phyloP scores from a whole-genome alignment of 371 early-diverging fungal genomes.

The Mucor indicus region DNA sequence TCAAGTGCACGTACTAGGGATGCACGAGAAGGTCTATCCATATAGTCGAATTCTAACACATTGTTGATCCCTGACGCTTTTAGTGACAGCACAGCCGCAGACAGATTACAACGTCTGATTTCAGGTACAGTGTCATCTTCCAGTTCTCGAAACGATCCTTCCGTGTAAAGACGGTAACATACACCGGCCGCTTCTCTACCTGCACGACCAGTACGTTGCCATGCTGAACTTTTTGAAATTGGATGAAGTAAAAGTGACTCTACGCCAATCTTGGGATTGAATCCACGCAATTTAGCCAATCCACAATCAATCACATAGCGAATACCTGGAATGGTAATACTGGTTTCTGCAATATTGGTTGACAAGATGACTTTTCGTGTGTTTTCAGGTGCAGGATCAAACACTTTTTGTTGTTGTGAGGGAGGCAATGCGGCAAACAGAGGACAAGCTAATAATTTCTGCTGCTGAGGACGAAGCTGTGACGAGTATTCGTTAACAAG shows the following conservation, averaged over 20 bases:
- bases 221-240: conserved; percentile 92
- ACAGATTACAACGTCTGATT: conserved; percentile 89
- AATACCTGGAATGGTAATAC: conserved; percentile 97
- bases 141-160: conserved; percentile 76
- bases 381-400: conserved; percentile 83
- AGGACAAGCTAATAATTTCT: conserved; percentile 62
- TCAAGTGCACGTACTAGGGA: conserved; percentile 81
- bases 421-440: conserved; percentile 95
- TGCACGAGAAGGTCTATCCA: conserved; percentile 85
- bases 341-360: conserved; percentile 99
- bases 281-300: conserved; percentile 95
- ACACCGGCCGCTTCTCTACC: conserved; percentile 45
- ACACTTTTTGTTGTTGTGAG: conserved; percentile 87
- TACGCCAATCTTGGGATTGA: conserved; percentile 91
- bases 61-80: conserved; percentile 91
- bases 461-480: conserved; percentile 38
- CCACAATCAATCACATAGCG: conserved; percentile 98
- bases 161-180: conserved; percentile 94
- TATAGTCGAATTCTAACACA: conserved; percentile 88
- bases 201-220: conserved; percentile 97
- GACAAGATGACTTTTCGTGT: conserved; percentile 92
- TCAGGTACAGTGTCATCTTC: conserved; percentile 90
- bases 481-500: conserved; percentile 67
- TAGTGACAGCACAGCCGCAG: conserved; percentile 81
- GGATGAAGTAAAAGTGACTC: conserved; percentile 87